Evolutionary conservation across 257 asterid genomes (phyloP), one percentile per base, ranked within the genome.

Genomic region (Solanum arcanum): DNA sequence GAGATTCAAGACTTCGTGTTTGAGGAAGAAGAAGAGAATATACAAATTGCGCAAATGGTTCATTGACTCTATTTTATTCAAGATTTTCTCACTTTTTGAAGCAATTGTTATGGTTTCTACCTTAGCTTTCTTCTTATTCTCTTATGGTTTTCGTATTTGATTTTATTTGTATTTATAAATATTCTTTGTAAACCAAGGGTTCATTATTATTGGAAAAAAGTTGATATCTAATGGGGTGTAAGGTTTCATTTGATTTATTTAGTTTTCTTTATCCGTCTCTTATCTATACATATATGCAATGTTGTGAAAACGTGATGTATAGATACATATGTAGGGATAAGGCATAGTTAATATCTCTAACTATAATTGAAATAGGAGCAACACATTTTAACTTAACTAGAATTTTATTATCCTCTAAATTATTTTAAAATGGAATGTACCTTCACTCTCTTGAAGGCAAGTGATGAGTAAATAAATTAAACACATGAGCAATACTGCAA

Each of bases 111-210:
- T 96, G 33, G 92, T 93, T 21, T 86, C 93, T 5, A 89, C 89
- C 87, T 95, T 96, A 77, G 90, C 93, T 59, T 91, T 94, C 90
- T 95, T 94, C 94, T 96, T 89, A 92, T 90, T 95, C 83, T 95
- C 92, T 39, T 94, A 95, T 88, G 98, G 99, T 8, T 92, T 98
- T 90, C 95, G 89, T 49, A 66, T 95, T 52, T 96, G 94, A 94
- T 82, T 15, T 78, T 62, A 62, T 62, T 60, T 60, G 39, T 37
- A 37, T 37, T 13, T 14, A 47, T 56, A 18, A 7, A 56, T 56
- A 20, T 56, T 56, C 13, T 70, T 33, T 70, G 42, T 70, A 70
- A 31, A 35, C 37, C 23, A 16, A 70, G n/a, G 42, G 33, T 39
- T 75, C 31, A 6, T 76, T 76, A 42, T 3, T 39, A 41, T 23